phyloP scores from a whole-genome alignment of 228 moss, liverwort and hornwort species.

The Sphagnum magellanicum region DNA sequence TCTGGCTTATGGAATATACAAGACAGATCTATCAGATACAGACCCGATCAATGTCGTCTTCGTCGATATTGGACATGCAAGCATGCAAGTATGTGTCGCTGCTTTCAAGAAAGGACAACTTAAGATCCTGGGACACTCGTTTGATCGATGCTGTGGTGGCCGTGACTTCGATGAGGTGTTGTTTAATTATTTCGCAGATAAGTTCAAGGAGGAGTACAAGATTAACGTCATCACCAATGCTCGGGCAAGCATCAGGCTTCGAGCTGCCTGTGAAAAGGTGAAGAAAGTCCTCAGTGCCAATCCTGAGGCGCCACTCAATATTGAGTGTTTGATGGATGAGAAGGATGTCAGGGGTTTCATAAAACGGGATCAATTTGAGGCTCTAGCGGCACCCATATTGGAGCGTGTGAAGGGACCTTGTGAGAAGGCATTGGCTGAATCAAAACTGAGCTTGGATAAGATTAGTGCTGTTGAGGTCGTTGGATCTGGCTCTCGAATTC shows the following conservation, averaged over 20 bases:
- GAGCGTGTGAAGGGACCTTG: slow-evolving; percentile 58
- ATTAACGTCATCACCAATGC: slow-evolving; percentile 37
- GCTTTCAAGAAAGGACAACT: slow-evolving; percentile 70
- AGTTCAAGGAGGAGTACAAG: slow-evolving; percentile 55
- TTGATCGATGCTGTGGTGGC: slow-evolving; percentile 52
- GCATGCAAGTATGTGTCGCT: slow-evolving; percentile 70
- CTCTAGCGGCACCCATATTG: slow-evolving; percentile 39
- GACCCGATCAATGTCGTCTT: slow-evolving; percentile 66
- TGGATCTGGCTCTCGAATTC: slow-evolving; percentile 61
- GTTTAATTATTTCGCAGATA: slow-evolving; percentile 49
- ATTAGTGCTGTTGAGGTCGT: slow-evolving; percentile 59
- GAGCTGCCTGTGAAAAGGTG: slow-evolving; percentile 51
- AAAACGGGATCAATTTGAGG: slow-evolving; percentile 63
- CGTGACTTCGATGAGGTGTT: slow-evolving; percentile 64
- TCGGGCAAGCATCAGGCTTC: slow-evolving; percentile 40
- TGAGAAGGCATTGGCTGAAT: slow-evolving; percentile 43
- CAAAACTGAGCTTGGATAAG: slow-evolving; percentile 26
- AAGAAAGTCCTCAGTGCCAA: slow-evolving; percentile 69
- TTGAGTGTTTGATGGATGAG: slow-evolving; percentile 73
- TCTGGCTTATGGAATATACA: slow-evolving; percentile 65
- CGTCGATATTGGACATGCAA: slow-evolving; percentile 63
- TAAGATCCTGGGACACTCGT: slow-evolving; percentile 52
- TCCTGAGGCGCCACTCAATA: slow-evolving; percentile 50
- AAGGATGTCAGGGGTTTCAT: slow-evolving; percentile 49
- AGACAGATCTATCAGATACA: slow-evolving; percentile 56